Percentiles rank a stretch among this genome's conserved stretches.
These are phyloP conservation scores for Aureobasidium uvarum DNA, from an alignment of 2,329 filamentous ascomycete species.

Conservation along the genomic window DNA sequence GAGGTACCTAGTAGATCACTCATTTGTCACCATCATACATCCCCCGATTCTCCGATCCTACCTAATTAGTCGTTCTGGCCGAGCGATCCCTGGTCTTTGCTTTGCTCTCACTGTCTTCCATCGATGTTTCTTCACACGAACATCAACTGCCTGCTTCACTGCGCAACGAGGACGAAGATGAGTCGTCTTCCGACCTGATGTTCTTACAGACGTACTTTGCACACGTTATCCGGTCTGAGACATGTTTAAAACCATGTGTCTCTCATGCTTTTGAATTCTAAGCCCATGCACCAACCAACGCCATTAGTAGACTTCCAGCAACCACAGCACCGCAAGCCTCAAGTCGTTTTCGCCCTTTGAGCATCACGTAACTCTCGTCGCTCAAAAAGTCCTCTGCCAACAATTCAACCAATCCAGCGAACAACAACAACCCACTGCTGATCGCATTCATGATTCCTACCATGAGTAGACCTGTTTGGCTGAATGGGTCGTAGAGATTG, in stretches of 20 bases:
- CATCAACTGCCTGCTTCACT: not conserved
- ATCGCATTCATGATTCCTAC: constrained; percentile 54
- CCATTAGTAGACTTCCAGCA: constrained; percentile 61
- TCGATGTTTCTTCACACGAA: not conserved
- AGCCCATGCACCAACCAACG: constrained; percentile 66
- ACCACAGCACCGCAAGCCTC: constrained; percentile 63
- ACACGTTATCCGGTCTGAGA: not conserved
- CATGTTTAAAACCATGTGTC: constrained; percentile 1
- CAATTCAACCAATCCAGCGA: constrained; percentile 52
- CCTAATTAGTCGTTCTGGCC: too few species aligned
- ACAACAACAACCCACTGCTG: constrained; percentile 49
- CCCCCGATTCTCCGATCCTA: too few species aligned
- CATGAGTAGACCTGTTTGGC: constrained; percentile 49
- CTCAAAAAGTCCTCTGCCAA: constrained; percentile 57
- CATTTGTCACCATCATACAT: too few species aligned
- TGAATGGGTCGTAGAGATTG: constrained; percentile 51
- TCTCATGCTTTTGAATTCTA: constrained; percentile 32
- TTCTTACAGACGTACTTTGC: constrained; percentile 1
- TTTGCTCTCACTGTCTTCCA: not conserved
- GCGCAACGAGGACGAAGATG: not conserved
- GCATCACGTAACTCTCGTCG: constrained; percentile 60
- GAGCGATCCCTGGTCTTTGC: too few species aligned
- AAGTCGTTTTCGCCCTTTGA: constrained; percentile 58
- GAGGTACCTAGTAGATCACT: too few species aligned
- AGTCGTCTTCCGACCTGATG: not conserved